Evolutionary conservation across 192 early-diverging fungal genomes (phyloP), one percentile per base, ranked within the genome.

Genomic region (Podila clonocystis): DNA sequence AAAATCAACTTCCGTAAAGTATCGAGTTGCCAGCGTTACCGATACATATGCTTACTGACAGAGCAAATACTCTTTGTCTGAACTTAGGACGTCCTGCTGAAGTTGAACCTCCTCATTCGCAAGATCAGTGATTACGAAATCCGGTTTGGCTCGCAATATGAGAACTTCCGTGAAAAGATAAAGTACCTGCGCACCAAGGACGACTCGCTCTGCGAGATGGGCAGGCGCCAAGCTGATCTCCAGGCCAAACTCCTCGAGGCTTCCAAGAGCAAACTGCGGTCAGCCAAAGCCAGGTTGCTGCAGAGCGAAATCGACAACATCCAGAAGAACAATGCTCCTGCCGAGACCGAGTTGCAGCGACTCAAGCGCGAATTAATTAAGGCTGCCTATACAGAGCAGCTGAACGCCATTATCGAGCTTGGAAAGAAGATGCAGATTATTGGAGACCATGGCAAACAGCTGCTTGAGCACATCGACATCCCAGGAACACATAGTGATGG

Each of bases 381-480:
- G 62, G 62, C 61, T 19, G 77, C 77, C 28, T 80, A 80, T 22
- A 73, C 70, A 4, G 70, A 73, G 22, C 70, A 80, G 33, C 33
- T 80, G 70, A 73, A 80, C 48, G 77, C 77, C 34, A 73, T 73
- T 17, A 69, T 80, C 34, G 77, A 80, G 48, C 52, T 80, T 12
- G 77, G 77, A 28, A 80, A 69, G 62, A 80, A 80, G 58, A 80
- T 80, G 77, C 70, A 73, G n/a, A 80, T 80, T 34, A 80, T 80
- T 65, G 77, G 77, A 19, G 77, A 80, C 48, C 77, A 80, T 69
- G 77, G 77, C 19, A 72, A 69, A 24, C 66, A 80, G 28, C 12
- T 80, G 15, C 49, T 80, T 6, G 77, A 80, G 0, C 77, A 80
- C 65, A 80, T 80, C 26, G 77, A 80, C 28, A 48, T 73, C 22